Base-by-base conservation (phyloP, 192 early-diverging fungal genomes). In the Gonapodya sp. region DNA sequence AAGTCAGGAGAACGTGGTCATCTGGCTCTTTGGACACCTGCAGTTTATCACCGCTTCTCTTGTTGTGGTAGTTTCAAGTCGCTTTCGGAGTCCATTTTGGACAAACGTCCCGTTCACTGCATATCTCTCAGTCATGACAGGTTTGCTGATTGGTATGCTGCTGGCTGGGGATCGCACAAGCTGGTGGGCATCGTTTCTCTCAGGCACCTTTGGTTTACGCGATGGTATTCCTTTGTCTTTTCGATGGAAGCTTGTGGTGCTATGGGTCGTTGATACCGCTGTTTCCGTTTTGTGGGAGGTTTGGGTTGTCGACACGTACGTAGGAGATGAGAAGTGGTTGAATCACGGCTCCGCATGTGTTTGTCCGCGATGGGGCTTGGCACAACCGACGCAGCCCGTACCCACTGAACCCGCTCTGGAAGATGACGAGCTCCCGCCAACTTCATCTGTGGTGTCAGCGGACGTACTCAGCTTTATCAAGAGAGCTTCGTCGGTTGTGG, bases 11-110 rank as follows among this genome's bases (percentile, higher is more conserved):
- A 89, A 89, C 83, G 84, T 85, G 0, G 82, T 81, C 24, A 34
- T 88, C 16, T 89, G 88, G 88, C 82, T 87, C 18, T 89, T 84
- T 81, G 72, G 85, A 2, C 88, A 89, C 78, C 85, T 86, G 72
- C 84, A 86, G 79, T 85, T 83, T 78, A 82, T 79, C 14, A 82
- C 83, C 18, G 35, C 83, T 18, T 35, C 83, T 2, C 64, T 88
- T 1, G 84, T 82, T 18, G 81, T 86, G 77, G 81, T 80, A 30
- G 36, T 84, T 16, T 73, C 78, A 32, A 79, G 83, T 0, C 37
- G 81, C n/a, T 86, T 82, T 80, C 84, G 88, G 8, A 72, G 31
- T 73, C 88, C 88, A 2, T 75, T 87, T 34, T 87, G 86, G 84
- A 89, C 88, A 0, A 88, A 89, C 82, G 34, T 36, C n/a, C 24